These are phyloP conservation scores for Cadophora gregata DNA, from an alignment of 2,329 filamentous ascomycete species.

Conservation along the genomic window DNA sequence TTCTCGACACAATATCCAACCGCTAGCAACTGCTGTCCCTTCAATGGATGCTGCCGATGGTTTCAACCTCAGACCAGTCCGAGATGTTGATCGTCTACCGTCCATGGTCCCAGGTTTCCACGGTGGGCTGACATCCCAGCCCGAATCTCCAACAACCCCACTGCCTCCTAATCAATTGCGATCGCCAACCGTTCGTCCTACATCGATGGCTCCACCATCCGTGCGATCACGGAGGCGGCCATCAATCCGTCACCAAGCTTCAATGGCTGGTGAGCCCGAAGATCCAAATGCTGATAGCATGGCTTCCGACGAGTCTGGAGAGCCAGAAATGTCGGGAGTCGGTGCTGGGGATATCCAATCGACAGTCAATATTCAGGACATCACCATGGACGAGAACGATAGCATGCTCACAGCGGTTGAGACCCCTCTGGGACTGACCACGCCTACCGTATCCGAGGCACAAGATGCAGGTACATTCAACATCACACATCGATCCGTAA, in stretches of 20 bases:
- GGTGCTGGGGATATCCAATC: conserved; percentile 81
- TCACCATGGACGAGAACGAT: conserved; percentile 76
- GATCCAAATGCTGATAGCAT: conserved; percentile 86
- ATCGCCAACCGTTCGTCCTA: conserved; percentile 61
- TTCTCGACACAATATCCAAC: conserved; percentile 63
- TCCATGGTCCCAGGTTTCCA: conserved; percentile 78
- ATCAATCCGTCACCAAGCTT: conserved; percentile 88
- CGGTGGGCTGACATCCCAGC: conserved; percentile 79
- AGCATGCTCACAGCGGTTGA: conserved; percentile 75
- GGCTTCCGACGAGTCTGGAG: conserved; percentile 76
- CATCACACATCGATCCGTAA: conserved; percentile 83
- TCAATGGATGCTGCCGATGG: conserved; percentile 72
- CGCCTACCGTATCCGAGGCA: conserved; percentile 79
- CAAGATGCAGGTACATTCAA: conserved; percentile 92
- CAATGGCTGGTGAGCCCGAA: conserved; percentile 83
- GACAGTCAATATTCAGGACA: conserved; percentile 84
- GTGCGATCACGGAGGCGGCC: conserved; percentile 72
- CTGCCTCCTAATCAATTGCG: conserved; percentile 69
- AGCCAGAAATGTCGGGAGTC: conserved; percentile 74
- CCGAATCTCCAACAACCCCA: conserved; percentile 88
- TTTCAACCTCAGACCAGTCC: conserved; percentile 77
- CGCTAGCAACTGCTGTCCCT: conserved; percentile 69
- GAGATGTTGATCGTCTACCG: conserved; percentile 81
- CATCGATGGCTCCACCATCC: conserved; percentile 58
- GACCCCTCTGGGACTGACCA: conserved; percentile 74